Conservation (phyloP, 495 filamentous ascomycete genomes). For the Talaromyces nanjingensis region DNA sequence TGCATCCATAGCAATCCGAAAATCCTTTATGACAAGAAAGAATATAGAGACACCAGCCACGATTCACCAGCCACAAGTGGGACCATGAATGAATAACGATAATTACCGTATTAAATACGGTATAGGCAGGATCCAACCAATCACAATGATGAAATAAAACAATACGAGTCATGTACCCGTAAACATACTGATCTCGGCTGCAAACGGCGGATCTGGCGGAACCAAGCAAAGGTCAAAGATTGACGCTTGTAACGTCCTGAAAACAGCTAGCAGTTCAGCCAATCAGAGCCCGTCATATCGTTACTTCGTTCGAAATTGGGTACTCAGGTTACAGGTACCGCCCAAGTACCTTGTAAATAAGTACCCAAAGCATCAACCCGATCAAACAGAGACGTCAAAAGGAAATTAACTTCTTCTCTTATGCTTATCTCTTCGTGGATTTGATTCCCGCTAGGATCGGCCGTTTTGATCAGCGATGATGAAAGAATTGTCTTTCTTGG, state of each 20-base stretch:
- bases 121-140: background rate
- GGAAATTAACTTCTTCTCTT: background rate
- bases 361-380: background rate
- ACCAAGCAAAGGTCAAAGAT: background rate
- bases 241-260: background rate
- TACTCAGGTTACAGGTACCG: background rate
- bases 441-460: background rate
- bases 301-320: background rate
- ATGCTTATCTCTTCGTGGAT: background rate
- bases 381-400: background rate
- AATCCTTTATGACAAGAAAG: too few species aligned
- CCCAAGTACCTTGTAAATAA: background rate
- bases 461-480: background rate
- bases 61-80: background rate
- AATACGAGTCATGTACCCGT: background rate
- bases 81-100: background rate
- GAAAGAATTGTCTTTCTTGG: background rate
- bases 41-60: background rate
- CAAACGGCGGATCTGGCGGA: conserved; percentile 3
- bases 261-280: background rate
- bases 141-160: background rate
- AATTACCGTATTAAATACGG: background rate
- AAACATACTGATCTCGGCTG: background rate
- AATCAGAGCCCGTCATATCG: background rate
- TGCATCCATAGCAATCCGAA: too few species aligned